Conservation (phyloP, 2,329 filamentous ascomycete genomes). For the Diaporthe helianthi region DNA sequence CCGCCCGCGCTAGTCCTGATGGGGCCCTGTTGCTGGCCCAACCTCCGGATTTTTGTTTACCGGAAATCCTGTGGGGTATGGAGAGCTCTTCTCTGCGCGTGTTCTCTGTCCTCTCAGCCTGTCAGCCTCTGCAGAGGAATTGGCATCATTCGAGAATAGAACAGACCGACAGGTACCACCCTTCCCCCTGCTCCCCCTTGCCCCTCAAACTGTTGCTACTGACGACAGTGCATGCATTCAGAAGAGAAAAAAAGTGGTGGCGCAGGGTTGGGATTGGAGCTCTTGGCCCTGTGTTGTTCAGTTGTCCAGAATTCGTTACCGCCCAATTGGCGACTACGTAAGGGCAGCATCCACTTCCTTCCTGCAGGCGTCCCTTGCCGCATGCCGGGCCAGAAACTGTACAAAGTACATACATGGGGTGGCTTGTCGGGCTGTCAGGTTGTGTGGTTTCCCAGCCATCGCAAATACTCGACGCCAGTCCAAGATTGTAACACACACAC, state of each 20-base stretch:
- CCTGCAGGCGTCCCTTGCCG: conserved; percentile 10
- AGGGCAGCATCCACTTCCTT: conserved; percentile 1
- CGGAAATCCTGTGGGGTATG: background rate
- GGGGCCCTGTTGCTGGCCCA: conserved; percentile 28
- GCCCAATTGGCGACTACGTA: conserved; percentile 23
- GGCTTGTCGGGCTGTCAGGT: background rate
- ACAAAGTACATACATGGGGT: background rate
- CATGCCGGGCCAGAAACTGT: background rate
- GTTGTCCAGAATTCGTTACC: background rate
- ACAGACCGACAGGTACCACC: conserved; percentile 7
- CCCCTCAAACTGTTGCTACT: conserved; percentile 8
- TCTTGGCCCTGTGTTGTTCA: conserved; percentile 16
- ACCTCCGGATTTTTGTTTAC: conserved; percentile 33
- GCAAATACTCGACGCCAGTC: conserved; percentile 35
- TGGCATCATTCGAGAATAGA: conserved; percentile 10
- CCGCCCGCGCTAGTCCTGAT: conserved; percentile 21
- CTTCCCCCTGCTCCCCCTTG: background rate
- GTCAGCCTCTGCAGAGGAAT: background rate
- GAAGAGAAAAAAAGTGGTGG: conserved; percentile 21
- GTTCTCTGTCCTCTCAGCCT: background rate
- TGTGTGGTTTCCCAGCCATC: conserved; percentile 36
- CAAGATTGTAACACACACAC: conserved; percentile 9
- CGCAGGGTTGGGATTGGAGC: conserved; percentile 30
- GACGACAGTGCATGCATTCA: conserved; percentile 6
- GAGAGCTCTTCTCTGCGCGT: background rate